Evolutionary conservation across 2,329 filamentous ascomycete species (phyloP), one percentile per base, ranked within the genome.

Genomic region (Sporothrix sp.): DNA sequence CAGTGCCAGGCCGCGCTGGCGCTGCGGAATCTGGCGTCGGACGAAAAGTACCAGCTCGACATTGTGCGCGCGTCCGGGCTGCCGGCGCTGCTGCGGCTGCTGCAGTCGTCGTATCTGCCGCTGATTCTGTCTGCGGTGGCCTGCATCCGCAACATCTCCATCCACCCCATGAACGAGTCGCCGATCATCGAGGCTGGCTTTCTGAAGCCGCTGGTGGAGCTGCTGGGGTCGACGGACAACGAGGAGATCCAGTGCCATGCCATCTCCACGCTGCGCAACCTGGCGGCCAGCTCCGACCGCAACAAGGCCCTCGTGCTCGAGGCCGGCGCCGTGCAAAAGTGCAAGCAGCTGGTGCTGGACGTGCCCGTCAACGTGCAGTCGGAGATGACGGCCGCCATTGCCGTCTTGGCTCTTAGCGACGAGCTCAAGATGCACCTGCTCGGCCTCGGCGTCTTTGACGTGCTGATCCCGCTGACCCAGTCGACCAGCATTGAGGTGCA

Each of bases 351-450:
- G 48, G 90, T 98, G 21, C 74, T 98, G 16, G 84, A 94, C 51
- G 93, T 97, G 3, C 89, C 93, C 0, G 77, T 97, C 44, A 91
- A 87, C 35, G 93, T 98, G 2, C 93, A 98, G 65, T 96, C 90
- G 2, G 93, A 98, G 67, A 98, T 98, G 93, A 98, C 93, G 4
- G 93, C 93, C n/a, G 93, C 93, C 1, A 96, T 98, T 67, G 93
- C 93, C 33, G 93, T 98, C 13, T 76, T 98, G 56, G 93, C 93
- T 16, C 72, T 98, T 47, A 96, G 91, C 60, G 93, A 98, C 61
- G 93, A 98, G 57, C 77, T 98, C 52, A 98, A 98, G 70, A 81
- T 86, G 4, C 87, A 95, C 63, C 76, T 98, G 11, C 72, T 98
- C 50, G 90, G 87, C 54, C 76, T 97, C 2, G 93, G 91, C 20